A percentile compares a stretch with the other conserved stretches of the same genome.
Conservation (phyloP, 192 early-diverging fungal genomes). For the Lobosporangium transversale region DNA sequence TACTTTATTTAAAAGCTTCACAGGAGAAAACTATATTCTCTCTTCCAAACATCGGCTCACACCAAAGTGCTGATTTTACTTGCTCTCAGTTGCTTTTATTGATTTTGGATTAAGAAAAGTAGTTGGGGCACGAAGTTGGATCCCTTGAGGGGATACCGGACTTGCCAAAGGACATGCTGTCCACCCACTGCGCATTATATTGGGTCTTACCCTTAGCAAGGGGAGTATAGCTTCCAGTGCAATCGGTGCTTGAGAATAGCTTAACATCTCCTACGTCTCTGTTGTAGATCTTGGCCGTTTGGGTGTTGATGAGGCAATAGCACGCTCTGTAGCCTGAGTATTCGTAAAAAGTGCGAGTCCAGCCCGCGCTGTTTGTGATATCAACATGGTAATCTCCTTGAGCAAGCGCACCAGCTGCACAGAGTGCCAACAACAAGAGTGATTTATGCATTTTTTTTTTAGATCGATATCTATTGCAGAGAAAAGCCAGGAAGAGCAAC, state of each 20-base stretch:
- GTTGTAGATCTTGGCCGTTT: conserved; percentile 6
- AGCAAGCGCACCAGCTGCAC: background rate
- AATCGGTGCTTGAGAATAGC: conserved; percentile 21
- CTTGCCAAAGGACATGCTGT: conserved; percentile 8
- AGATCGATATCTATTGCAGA: background rate
- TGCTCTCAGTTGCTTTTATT: no score
- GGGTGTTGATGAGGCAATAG: conserved; percentile 24
- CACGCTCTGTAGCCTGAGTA: conserved; percentile 8
- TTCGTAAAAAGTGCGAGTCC: background rate
- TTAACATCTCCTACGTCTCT: conserved; percentile 5
- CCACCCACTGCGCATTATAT: conserved; percentile 4
- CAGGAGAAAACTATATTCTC: no score
- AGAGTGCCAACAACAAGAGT: conserved; percentile 1
- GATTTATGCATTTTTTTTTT: conserved; percentile 4
- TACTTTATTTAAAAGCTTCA: no score
- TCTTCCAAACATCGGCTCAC: no score
- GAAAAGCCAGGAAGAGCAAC: background rate
- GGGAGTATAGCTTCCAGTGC: conserved; percentile 22
- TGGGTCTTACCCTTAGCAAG: conserved; percentile 13
- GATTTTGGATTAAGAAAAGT: background rate
- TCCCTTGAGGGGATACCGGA: conserved; percentile 7
- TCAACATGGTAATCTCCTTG: background rate
- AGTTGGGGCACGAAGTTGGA: conserved; percentile 2
- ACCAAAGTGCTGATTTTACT: no score
- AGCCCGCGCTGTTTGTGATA: conserved; percentile 4